These are phyloP conservation scores for Podila verticillata DNA, from an alignment of 192 early-diverging fungal genomes.

Conservation along the genomic window DNA sequence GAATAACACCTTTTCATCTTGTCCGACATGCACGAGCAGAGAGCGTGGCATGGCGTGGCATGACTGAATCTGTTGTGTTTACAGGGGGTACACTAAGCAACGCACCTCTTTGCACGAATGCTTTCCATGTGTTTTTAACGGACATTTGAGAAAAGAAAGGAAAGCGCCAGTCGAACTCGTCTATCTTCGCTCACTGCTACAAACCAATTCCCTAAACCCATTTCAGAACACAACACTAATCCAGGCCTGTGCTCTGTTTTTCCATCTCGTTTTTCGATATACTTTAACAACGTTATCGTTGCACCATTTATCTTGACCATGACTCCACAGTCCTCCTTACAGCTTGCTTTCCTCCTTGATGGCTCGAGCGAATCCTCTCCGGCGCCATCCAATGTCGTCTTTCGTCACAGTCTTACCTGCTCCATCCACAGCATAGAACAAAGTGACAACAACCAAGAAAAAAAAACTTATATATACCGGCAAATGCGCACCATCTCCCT, in stretches of 20 bases:
- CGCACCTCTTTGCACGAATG: too few species aligned
- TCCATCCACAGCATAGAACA: not conserved
- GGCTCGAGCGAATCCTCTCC: too few species aligned
- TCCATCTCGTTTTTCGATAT: slow-evolving; percentile 1
- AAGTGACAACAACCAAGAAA: not conserved
- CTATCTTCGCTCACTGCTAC: too few species aligned
- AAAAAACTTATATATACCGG: not conserved
- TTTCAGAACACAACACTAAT: not conserved
- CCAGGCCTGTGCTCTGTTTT: not conserved
- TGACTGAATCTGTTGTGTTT: too few species aligned
- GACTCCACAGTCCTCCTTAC: not conserved
- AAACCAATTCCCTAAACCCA: too few species aligned
- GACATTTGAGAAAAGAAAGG: too few species aligned
- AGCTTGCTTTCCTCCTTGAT: not conserved
- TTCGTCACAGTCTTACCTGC: not conserved
- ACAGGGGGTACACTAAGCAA: too few species aligned
- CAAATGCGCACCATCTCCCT: not conserved
- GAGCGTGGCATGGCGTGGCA: too few species aligned
- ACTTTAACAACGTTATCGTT: not conserved
- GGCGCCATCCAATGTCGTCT: not conserved
- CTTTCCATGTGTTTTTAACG: too few species aligned
- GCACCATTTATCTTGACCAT: not conserved
- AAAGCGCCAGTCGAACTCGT: too few species aligned
- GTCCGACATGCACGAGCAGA: too few species aligned
- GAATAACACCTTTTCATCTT: too few species aligned